Conservation (phyloP, 2,329 filamentous ascomycete genomes). For the Phoma sp. region DNA sequence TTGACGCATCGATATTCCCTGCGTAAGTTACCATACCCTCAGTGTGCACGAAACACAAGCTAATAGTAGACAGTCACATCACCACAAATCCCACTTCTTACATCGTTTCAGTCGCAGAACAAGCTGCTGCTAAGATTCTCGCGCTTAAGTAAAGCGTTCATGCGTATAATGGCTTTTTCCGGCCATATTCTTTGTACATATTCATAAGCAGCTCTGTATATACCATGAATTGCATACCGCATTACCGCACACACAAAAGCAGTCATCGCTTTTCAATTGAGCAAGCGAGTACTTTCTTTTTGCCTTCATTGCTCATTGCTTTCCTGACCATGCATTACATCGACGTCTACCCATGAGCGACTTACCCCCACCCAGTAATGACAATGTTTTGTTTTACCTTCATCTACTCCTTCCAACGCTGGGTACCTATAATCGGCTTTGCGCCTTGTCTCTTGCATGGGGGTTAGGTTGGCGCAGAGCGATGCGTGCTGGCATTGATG, state of each 20-base stretch:
- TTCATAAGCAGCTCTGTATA: conserved; percentile 6
- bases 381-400: too few relatives aligned
- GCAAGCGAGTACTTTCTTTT: neutral
- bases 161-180: neutral
- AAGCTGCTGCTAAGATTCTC: conserved; percentile 50
- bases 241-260: neutral
- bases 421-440: too few relatives aligned
- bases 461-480: too few relatives aligned
- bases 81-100: conserved; percentile 50
- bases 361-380: too few relatives aligned
- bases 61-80: conserved; percentile 37
- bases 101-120: conserved; percentile 47
- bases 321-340: too few relatives aligned
- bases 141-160: conserved; percentile 25
- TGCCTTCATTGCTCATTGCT: too few relatives aligned
- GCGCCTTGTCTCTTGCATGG: too few relatives aligned
- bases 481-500: too few relatives aligned
- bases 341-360: too few relatives aligned
- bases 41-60: neutral
- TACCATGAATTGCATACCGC: conserved; percentile 5
- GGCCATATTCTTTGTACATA: conserved; percentile 15
- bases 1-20: conserved; percentile 58
- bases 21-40: conserved; percentile 29
- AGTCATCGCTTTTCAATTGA: neutral
- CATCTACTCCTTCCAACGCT: too few relatives aligned